These are phyloP conservation scores for Ophiognomonia clavigignenti-juglandacearum DNA, from an alignment of 2,329 filamentous ascomycete species.

Conservation along the genomic window DNA sequence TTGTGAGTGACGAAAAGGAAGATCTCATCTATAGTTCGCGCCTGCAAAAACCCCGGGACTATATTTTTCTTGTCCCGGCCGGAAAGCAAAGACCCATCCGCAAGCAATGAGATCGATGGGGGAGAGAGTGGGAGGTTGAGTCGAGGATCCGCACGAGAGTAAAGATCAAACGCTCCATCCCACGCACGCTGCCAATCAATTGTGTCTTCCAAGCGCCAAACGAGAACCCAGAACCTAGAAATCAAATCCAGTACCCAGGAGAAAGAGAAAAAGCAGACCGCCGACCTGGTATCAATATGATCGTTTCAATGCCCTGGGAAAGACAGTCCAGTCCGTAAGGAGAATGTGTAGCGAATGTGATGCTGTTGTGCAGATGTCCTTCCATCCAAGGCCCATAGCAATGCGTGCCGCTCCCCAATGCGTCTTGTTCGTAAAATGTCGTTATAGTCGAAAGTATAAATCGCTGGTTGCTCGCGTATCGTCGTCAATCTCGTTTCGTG, in stretches of 20 bases:
- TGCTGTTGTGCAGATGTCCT: slow-evolving; percentile 3
- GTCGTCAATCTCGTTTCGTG: too few species aligned
- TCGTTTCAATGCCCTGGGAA: neutral
- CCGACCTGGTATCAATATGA: slow-evolving; percentile 16
- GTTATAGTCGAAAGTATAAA: too few species aligned
- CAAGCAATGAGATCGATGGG: neutral
- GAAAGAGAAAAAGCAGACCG: slow-evolving; percentile 7
- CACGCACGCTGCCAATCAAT: slow-evolving; percentile 1
- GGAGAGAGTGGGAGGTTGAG: too few species aligned
- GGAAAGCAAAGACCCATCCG: neutral
- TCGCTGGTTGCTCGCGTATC: too few species aligned
- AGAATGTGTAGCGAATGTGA: slow-evolving; percentile 5
- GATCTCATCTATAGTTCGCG: too few species aligned
- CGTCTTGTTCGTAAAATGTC: slow-evolving; percentile 1
- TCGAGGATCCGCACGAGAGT: too few species aligned
- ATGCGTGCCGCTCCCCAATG: slow-evolving; percentile 2
- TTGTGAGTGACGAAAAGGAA: too few species aligned
- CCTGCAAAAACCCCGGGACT: too few species aligned
- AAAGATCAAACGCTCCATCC: slow-evolving; percentile 2
- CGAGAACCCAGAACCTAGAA: too few species aligned
- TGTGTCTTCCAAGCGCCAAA: neutral
- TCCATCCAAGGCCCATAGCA: neutral
- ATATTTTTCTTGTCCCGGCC: too few species aligned
- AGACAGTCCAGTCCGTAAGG: neutral
- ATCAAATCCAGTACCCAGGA: neutral